Percentiles rank a stretch among this genome's conserved stretches.
Evolutionary conservation across 2,329 filamentous ascomycete genomes (phyloP).

Genomic region (Exophiala aquamarina): DNA sequence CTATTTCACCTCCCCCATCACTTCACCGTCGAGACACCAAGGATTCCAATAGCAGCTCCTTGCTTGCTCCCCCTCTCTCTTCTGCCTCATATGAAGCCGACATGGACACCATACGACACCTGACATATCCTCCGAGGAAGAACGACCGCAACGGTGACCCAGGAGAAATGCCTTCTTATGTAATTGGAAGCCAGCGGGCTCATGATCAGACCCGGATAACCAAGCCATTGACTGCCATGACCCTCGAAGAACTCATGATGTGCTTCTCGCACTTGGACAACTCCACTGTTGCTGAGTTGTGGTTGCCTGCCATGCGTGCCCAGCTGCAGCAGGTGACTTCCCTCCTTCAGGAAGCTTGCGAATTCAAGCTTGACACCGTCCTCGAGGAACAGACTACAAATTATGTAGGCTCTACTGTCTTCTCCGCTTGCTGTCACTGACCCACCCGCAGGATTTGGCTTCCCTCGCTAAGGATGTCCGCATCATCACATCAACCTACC

Average conservation of each 20-base stretch:
- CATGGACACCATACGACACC: conserved; percentile 19
- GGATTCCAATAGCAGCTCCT: conserved; percentile 13
- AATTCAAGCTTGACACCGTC: conserved; percentile 14
- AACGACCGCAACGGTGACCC: conserved; percentile 13
- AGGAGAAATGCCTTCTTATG: conserved; percentile 12
- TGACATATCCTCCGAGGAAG: conserved; percentile 19
- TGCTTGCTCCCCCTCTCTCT: conserved; percentile 13
- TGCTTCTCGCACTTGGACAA: conserved; percentile 12
- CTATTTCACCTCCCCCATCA: conserved; percentile 21
- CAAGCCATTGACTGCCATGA: conserved; percentile 21
- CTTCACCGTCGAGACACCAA: conserved; percentile 18
- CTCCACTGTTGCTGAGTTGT: conserved; percentile 11
- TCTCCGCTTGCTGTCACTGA: too few species aligned
- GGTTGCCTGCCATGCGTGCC: conserved; percentile 20
- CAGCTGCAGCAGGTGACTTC: conserved; percentile 15
- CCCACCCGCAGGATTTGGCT: conserved; percentile 13
- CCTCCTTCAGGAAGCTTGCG: conserved; percentile 16
- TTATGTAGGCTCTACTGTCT: conserved; percentile 1
- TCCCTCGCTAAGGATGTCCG: conserved; percentile 14
- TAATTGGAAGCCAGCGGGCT: conserved; percentile 9
- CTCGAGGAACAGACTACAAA: conserved; percentile 13
- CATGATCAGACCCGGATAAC: conserved; percentile 10
- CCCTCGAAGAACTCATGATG: conserved; percentile 21
- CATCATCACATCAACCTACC: conserved; percentile 16
- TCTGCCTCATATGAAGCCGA: conserved; percentile 11